Conservation (phyloP, 108 stramenopile species). For the Cyclotella choctawhatcheeana region DNA sequence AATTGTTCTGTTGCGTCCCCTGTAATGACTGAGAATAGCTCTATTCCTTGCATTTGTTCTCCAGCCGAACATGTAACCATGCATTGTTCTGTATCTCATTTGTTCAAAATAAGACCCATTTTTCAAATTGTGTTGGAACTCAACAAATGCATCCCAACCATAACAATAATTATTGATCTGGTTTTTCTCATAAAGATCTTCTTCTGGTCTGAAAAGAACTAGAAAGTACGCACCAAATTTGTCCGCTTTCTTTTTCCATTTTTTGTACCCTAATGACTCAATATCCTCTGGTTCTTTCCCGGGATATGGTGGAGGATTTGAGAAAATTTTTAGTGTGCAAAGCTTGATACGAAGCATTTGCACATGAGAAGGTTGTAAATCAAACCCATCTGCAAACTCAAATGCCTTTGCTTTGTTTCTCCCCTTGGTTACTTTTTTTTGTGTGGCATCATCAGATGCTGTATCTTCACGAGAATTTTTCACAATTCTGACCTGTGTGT, state of each 20-base stretch:
- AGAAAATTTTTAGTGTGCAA: not conserved
- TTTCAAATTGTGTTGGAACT: not conserved
- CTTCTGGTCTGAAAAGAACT: not conserved
- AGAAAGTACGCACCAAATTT: not conserved
- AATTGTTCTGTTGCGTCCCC: too few relatives aligned
- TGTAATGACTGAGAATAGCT: too few relatives aligned
- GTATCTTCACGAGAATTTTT: not conserved
- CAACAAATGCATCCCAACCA: not conserved
- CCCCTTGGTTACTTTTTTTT: not conserved
- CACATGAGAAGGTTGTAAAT: not conserved
- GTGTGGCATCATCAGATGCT: not conserved
- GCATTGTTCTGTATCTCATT: not conserved
- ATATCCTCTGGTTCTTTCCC: not conserved
- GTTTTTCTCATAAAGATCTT: not conserved
- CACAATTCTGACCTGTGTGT: not conserved
- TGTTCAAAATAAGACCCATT: not conserved
- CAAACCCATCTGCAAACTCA: not conserved
- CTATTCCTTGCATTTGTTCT: too few relatives aligned
- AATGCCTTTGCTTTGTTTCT: not conserved
- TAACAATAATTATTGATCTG: constrained; percentile 1
- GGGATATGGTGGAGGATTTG: not conserved
- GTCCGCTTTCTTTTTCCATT: not conserved
- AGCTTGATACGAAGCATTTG: not conserved
- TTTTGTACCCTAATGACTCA: not conserved
- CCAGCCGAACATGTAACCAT: too few relatives aligned